Evolutionary conservation across 2,329 filamentous ascomycete genomes (phyloP).

Genomic region (Hymenotorrendiella dingleyae): DNA sequence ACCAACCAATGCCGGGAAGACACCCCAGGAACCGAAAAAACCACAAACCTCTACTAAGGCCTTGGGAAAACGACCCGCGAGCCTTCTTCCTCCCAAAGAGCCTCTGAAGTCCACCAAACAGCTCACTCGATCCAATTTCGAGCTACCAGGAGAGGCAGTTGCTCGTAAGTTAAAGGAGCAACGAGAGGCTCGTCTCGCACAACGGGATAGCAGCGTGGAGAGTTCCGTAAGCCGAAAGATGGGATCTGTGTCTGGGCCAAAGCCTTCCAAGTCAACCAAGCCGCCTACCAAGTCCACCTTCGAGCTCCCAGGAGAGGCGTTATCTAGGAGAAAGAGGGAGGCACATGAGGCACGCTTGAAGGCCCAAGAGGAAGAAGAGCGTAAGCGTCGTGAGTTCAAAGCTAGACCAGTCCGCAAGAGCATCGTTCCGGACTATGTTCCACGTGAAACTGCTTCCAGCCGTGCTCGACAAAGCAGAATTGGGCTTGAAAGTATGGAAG

Average conservation of each 20-base stretch:
- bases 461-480: conserved; percentile 46
- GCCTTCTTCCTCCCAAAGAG: conserved; percentile 37
- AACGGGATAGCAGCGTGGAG: conserved; percentile 32
- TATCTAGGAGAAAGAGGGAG: conserved; percentile 43
- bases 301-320: conserved; percentile 58
- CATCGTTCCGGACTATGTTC: conserved; percentile 33
- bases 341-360: conserved; percentile 49
- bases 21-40: conserved; percentile 25
- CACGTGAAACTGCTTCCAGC: conserved; percentile 54
- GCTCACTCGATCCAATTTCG: conserved; percentile 50
- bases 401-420: conserved; percentile 49
- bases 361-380: conserved; percentile 54
- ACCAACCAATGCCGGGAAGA: conserved; percentile 4
- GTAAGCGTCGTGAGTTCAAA: conserved; percentile 57
- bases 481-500: conserved; percentile 27
- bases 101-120: conserved; percentile 47
- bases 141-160: conserved; percentile 57
- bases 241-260: conserved; percentile 35
- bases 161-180: conserved; percentile 52
- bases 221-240: conserved; percentile 32
- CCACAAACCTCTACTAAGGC: conserved; percentile 18
- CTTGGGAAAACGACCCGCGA: conserved; percentile 34
- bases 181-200: conserved; percentile 47
- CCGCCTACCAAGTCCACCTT: conserved; percentile 50
- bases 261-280: conserved; percentile 43